phyloP scores from a whole-genome alignment of 2,329 filamentous ascomycete genomes.

The Ophiobolus disseminans region DNA sequence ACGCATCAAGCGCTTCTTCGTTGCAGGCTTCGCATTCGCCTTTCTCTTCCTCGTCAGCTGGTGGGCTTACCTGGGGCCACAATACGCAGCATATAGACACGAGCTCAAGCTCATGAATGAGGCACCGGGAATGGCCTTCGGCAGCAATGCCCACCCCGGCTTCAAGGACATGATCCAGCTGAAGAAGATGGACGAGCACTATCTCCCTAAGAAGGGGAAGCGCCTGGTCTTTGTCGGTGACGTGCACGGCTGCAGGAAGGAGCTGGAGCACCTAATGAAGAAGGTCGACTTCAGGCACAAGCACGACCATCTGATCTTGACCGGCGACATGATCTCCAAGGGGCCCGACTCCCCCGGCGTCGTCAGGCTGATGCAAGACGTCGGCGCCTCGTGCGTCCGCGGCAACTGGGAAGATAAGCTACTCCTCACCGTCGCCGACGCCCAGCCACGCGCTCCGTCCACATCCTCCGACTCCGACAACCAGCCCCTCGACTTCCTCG shows the following conservation, averaged over 20 bases:
- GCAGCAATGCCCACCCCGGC: constrained; percentile 55
- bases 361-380: constrained; percentile 73
- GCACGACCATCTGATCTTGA: constrained; percentile 57
- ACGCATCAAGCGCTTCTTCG: constrained; percentile 45
- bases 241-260: constrained; percentile 83
- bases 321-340: constrained; percentile 69
- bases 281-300: constrained; percentile 68
- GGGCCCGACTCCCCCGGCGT: constrained; percentile 84
- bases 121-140: constrained; percentile 47
- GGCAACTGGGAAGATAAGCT: constrained; percentile 93
- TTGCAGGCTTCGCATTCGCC: constrained; percentile 38
- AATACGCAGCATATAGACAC: constrained; percentile 41
- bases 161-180: constrained; percentile 61
- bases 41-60: constrained; percentile 45
- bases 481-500: constrained; percentile 36
- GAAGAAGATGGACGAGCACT: constrained; percentile 55
- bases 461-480: constrained; percentile 36
- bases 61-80: constrained; percentile 47
- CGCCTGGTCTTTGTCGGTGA: constrained; percentile 86
- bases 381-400: constrained; percentile 81
- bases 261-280: constrained; percentile 66
- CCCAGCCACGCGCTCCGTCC: constrained; percentile 26
- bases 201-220: constrained; percentile 57
- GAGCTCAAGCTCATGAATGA: constrained; percentile 46
- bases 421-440: constrained; percentile 67